Evolutionary conservation across 2,329 filamentous ascomycete genomes (phyloP), one percentile per base, ranked within the genome.

Genomic region (Verticillium nonalfalfae): DNA sequence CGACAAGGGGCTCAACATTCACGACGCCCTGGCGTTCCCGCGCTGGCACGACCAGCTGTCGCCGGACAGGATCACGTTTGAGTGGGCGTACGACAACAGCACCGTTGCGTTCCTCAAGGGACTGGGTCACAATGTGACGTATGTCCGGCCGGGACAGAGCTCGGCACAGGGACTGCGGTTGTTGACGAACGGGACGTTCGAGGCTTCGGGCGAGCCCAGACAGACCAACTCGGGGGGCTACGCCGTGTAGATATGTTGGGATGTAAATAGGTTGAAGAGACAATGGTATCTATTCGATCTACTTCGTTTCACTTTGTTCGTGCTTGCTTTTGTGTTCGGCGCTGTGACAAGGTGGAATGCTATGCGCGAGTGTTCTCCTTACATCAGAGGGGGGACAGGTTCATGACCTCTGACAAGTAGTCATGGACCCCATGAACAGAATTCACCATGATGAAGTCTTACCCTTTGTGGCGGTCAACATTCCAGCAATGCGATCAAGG

Each of bases 21-120:
- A 78, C 0, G 79, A 90, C 57, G 89, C 91, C 0, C 75, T 97
- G 0, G 84, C 82, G 0, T 74, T 83, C 63, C 90, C 91, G 0
- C 79, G 93, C 1, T 73, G 97, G 31, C 93, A 97, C 68, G 91
- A 97, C 68, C 93, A 97, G 76, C 79, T 97, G 6, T 78, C 88
- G 3, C 93, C 93, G 0, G 85, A 90, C 59, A 76, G 78, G 61
- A 83, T 89, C 1, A 77, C 74, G 0, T 90, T 96, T 58, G 93
- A 97, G 76, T 88, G 85, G 45, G 74, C 78, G 0, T 96, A 88
- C 67, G 84, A 95, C 65, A 90, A 92, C 66, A 72, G 73, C 0
- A 91, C 90, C 0, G 85, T 89, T 1, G 84, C 81, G 0, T 90
- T 84, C 66, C 79, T 97, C 82, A 76, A 79, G 58, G 76, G 75